Percentiles rank a stretch among this genome's conserved stretches.
These are phyloP conservation scores for Cubamyces lactineus DNA, from an alignment of 768 basidiomycete species.

Conservation along the genomic window DNA sequence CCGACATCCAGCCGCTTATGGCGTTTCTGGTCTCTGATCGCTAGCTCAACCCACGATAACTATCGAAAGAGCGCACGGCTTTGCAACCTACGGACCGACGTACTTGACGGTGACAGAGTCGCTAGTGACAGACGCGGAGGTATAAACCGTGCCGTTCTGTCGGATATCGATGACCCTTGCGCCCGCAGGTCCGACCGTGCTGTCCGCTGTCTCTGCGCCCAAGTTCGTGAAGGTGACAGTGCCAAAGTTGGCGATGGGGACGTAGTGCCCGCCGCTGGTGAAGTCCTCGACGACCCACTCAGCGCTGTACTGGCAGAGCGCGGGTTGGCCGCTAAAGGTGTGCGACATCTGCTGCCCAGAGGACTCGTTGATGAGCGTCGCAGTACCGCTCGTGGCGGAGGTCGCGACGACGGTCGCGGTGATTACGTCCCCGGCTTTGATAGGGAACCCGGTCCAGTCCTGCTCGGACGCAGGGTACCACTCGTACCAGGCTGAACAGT, in stretches of 20 bases:
- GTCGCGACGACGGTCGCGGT: conserved; percentile 36
- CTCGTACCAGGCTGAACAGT: conserved; percentile 36
- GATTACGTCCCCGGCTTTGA: conserved; percentile 36
- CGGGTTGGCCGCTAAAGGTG: conserved; percentile 33
- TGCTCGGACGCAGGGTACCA: conserved; percentile 39
- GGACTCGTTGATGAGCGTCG: conserved; percentile 33
- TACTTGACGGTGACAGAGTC: conserved; percentile 34
- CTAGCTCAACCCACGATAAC: too few relatives aligned
- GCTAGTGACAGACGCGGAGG: conserved; percentile 32
- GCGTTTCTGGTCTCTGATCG: too few relatives aligned
- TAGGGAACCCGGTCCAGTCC: conserved; percentile 38
- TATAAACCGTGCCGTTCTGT: conserved; percentile 38
- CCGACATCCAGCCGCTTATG: too few relatives aligned
- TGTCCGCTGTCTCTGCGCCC: conserved; percentile 34
- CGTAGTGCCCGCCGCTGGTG: conserved; percentile 29
- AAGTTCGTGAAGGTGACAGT: conserved; percentile 41
- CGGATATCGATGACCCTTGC: conserved; percentile 41
- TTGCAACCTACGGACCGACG: conserved; percentile 3
- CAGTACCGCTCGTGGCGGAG: conserved; percentile 32
- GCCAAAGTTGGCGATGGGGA: conserved; percentile 44
- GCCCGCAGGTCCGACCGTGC: conserved; percentile 33
- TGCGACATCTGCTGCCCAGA: conserved; percentile 35
- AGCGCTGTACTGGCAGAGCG: conserved; percentile 40
- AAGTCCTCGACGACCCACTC: conserved; percentile 45
- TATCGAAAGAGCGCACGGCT: too few relatives aligned